phyloP scores from a whole-genome alignment of 2,329 filamentous ascomycete species.

The Pyrenophora graminea region DNA sequence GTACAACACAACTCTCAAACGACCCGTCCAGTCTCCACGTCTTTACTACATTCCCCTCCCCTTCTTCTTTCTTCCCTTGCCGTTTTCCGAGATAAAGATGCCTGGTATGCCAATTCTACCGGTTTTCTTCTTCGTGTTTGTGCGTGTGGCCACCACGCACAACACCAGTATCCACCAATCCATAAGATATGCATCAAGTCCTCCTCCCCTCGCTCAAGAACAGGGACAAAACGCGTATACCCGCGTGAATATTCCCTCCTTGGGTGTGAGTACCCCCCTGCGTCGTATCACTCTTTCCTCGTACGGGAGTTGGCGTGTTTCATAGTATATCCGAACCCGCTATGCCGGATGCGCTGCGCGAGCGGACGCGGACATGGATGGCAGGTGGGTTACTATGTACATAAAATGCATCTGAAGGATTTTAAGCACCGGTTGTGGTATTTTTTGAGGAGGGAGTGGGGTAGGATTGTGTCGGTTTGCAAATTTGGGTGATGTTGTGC shows the following conservation, averaged over 20 bases:
- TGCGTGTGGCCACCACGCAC: constrained; percentile 8
- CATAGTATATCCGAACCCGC: constrained; percentile 42
- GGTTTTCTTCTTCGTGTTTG: no score
- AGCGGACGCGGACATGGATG: constrained; percentile 58
- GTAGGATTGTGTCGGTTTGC: constrained; percentile 71
- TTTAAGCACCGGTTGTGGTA: constrained; percentile 67
- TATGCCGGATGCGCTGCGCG: constrained; percentile 41
- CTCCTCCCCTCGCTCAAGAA: constrained; percentile 19
- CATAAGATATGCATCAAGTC: constrained; percentile 17
- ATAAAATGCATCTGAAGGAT: constrained; percentile 61
- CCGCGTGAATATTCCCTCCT: constrained; percentile 40
- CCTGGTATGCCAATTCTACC: no score
- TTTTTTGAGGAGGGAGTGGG: constrained; percentile 67
- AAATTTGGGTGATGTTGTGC: constrained; percentile 69
- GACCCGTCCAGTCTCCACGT: no score
- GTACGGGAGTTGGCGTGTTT: neutral
- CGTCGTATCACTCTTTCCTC: neutral
- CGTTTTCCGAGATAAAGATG: no score
- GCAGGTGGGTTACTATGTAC: constrained; percentile 58
- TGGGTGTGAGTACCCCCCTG: constrained; percentile 18
- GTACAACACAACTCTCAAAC: no score
- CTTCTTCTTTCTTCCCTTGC: no score
- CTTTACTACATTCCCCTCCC: no score
- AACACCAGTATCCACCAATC: constrained; percentile 13
- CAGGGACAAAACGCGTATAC: constrained; percentile 30